Evolutionary conservation across 83 land plant genomes (phyloP).

Genomic region (Picea abies): DNA sequence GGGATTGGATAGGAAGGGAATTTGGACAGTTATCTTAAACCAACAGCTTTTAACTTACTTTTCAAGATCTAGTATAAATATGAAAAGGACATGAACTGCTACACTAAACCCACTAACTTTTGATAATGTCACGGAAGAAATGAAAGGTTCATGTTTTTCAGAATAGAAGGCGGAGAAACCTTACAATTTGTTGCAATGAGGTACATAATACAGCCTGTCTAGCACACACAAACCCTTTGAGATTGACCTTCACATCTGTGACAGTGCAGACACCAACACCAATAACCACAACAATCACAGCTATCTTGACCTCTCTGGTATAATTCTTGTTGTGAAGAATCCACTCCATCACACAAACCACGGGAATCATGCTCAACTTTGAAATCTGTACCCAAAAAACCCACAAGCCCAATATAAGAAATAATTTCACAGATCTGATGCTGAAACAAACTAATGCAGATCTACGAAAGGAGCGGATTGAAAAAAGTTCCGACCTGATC

Average conservation of each 20-base stretch:
- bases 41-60: no score
- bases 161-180: background rate
- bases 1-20: no score
- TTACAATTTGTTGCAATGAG: slow-evolving; percentile 84
- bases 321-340: slow-evolving; percentile 64
- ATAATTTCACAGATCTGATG: background rate
- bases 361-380: slow-evolving; percentile 87
- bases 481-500: slow-evolving; percentile 32
- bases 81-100: no score
- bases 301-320: slow-evolving; percentile 52
- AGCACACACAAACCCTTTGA: slow-evolving; percentile 74
- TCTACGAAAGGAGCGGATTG: background rate
- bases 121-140: no score
- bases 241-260: slow-evolving; percentile 74
- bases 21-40: no score
- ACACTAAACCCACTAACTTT: no score
- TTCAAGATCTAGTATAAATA: no score
- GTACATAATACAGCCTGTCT: slow-evolving; percentile 71
- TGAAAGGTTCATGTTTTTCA: no score
- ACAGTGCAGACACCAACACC: slow-evolving; percentile 85
- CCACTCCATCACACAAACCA: slow-evolving; percentile 83
- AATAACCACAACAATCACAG: slow-evolving; percentile 59
- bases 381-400: slow-evolving; percentile 50
- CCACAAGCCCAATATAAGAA: background rate
- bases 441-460: background rate